Conservation (phyloP, 192 early-diverging fungal genomes). For the Linnemannia hyalina region DNA sequence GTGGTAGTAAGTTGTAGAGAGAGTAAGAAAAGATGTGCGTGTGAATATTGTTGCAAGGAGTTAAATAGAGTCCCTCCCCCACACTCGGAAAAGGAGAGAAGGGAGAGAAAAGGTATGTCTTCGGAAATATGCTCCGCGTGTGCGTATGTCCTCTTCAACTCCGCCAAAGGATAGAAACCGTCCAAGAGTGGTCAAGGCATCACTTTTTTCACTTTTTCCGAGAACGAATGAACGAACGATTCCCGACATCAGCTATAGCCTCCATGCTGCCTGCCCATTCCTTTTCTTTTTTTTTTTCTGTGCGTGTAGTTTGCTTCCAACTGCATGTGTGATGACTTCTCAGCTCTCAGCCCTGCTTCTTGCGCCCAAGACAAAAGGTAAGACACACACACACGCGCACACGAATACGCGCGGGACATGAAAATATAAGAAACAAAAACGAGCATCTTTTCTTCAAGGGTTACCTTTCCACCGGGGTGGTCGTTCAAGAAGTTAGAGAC, state of each 20-base stretch:
- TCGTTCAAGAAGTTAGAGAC: slow-evolving; percentile 71
- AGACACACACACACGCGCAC: neutral
- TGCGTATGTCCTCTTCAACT: neutral
- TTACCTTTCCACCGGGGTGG: slow-evolving; percentile 69
- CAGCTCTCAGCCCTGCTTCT: neutral
- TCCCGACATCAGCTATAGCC: neutral
- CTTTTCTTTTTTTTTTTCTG: neutral
- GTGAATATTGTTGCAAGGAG: neutral
- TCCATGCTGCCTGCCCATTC: neutral
- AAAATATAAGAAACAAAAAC: neutral
- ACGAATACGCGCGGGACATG: neutral
- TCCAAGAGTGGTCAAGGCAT: slow-evolving; percentile 4
- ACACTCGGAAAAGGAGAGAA: neutral
- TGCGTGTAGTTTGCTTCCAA: neutral
- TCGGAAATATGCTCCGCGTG: slow-evolving; percentile 4
- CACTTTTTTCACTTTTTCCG: neutral
- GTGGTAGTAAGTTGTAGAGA: neutral
- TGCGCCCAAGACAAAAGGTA: neutral
- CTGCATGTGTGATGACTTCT: neutral
- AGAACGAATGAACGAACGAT: neutral
- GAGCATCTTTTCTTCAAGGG: neutral
- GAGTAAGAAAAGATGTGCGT: neutral
- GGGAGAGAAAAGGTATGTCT: neutral
- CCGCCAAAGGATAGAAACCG: neutral
- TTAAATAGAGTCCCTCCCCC: slow-evolving; percentile 12